Evolutionary conservation across 1,284 basidiomycete genomes (phyloP), one percentile per base, ranked within the genome.

Genomic region (Schizopora paradoxa): DNA sequence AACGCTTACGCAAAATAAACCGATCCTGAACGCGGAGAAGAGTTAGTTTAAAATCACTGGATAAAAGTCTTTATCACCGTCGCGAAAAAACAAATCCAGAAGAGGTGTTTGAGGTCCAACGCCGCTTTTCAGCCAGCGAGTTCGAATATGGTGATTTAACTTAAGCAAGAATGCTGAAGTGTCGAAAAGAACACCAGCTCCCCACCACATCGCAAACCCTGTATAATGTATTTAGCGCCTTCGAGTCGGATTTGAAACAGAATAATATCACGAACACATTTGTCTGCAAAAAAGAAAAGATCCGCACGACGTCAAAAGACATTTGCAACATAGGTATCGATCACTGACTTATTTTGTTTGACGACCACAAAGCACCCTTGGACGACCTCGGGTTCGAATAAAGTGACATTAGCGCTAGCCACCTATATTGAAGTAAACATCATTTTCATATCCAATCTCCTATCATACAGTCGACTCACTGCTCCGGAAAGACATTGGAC

Each of bases 1-100:
- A 16, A 19, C n/a, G n/a, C 42, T 29, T 36, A 48, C 42, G 40
- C 33, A 39, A 42, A 50, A n/a, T 47, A 47, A 16, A 47, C n/a
- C 10, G 42, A 16, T 18, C 33, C 43, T 44, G 33, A 18, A 2
- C 6, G 7, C n/a, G 6, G 21, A 10, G n/a, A 39, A 22, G 22
- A 39, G n/a, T 25, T n/a, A 28, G 18, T n/a, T 16, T 22, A 11
- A 25, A 3, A 22, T 10, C 10, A 8, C 41, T n/a, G 16, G 19
- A 19, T 22, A 25, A 27, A 28, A 25, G 18, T 3, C 11, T 14
- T 43, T 34, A 31, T 10, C 27, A 38, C 45, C 48, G 29, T 50
- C 45, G n/a, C 45, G 27, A 4, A 39, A 8, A 2, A 50, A 22
- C 6, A 50, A 19, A 21, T 35, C 34, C 5, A 37, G n/a, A 6